Evolutionary conservation across 2,329 filamentous ascomycete genomes (phyloP).

Genomic region (Albophoma yamanashiensis): DNA sequence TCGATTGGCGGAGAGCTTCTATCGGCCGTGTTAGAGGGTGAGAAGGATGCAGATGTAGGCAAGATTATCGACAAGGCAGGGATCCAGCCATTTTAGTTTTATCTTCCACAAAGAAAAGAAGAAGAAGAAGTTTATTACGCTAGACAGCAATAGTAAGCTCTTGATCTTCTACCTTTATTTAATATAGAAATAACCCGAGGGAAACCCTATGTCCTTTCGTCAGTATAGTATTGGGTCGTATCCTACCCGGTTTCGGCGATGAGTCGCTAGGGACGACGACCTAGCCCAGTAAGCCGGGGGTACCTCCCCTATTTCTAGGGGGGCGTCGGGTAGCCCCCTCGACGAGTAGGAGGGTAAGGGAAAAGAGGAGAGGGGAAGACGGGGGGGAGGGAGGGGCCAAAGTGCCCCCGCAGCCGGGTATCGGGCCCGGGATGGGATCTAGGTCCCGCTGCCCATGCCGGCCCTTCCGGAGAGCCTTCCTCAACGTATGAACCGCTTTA

Average conservation of each 20-base stretch:
- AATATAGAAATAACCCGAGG: not conserved
- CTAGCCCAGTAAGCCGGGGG: not conserved
- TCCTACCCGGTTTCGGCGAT: not conserved
- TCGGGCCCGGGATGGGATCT: not conserved
- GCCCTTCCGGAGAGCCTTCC: not conserved
- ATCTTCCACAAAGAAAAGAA: not conserved
- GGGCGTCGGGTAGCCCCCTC: too few species aligned
- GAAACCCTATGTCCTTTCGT: not conserved
- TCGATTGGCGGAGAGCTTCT: not conserved
- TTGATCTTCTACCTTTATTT: not conserved
- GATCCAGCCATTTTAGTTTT: not conserved
- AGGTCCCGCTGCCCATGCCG: not conserved
- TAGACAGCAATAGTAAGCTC: not conserved
- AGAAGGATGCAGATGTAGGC: not conserved
- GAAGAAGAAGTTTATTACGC: constrained; percentile 1
- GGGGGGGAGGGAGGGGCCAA: too few species aligned
- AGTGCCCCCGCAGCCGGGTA: not conserved
- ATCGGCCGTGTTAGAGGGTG: not conserved
- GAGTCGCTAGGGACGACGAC: not conserved
- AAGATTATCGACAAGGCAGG: not conserved
- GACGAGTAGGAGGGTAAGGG: too few species aligned
- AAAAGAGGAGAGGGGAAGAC: too few species aligned
- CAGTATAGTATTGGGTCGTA: not conserved
- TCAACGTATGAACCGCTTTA: not conserved
- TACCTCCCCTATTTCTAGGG: too few species aligned